These are phyloP conservation scores for Colletotrichum sp. DNA, from an alignment of 2,329 filamentous ascomycete genomes.

Conservation along the genomic window DNA sequence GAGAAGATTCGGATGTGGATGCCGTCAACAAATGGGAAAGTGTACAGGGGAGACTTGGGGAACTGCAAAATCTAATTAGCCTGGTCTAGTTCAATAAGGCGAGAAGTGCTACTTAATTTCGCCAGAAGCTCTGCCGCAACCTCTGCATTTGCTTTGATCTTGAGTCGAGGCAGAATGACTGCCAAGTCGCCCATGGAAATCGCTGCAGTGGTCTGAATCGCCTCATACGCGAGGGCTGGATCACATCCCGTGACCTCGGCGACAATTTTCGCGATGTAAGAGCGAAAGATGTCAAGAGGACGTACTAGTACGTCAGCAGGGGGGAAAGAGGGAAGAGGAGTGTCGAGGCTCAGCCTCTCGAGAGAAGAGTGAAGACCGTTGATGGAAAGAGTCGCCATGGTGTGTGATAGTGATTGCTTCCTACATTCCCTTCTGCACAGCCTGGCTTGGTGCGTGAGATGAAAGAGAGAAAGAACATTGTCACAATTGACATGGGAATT, in stretches of 20 bases:
- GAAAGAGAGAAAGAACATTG: not conserved
- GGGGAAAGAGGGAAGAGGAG: constrained; percentile 27
- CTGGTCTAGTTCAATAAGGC: rapidly evolving
- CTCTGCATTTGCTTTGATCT: constrained; percentile 21
- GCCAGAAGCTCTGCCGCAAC: not conserved
- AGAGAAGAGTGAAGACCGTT: constrained; percentile 63
- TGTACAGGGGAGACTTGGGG: constrained; percentile 61
- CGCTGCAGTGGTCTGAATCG: constrained; percentile 29
- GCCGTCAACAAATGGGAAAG: constrained; percentile 58
- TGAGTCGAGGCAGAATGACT: constrained; percentile 34
- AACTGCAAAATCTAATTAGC: constrained; percentile 41
- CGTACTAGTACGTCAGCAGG: constrained; percentile 26
- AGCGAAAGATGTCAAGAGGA: constrained; percentile 35
- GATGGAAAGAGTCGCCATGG: constrained; percentile 64
- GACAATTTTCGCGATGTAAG: constrained; percentile 28
- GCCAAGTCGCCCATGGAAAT: constrained; percentile 33
- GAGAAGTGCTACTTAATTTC: not conserved
- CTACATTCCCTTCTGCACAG: not conserved
- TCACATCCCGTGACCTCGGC: constrained; percentile 25
- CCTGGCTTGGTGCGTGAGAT: not conserved
- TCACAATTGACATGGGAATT: not conserved
- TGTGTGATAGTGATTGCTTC: not conserved
- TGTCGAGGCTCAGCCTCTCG: constrained; percentile 55
- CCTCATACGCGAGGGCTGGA: constrained; percentile 28
- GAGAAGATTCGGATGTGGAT: constrained; percentile 71